Percentiles rank a stretch among this genome's conserved stretches.
Evolutionary conservation across 306 rosid genomes (phyloP).

Genomic region (Citrullus amarus): DNA sequence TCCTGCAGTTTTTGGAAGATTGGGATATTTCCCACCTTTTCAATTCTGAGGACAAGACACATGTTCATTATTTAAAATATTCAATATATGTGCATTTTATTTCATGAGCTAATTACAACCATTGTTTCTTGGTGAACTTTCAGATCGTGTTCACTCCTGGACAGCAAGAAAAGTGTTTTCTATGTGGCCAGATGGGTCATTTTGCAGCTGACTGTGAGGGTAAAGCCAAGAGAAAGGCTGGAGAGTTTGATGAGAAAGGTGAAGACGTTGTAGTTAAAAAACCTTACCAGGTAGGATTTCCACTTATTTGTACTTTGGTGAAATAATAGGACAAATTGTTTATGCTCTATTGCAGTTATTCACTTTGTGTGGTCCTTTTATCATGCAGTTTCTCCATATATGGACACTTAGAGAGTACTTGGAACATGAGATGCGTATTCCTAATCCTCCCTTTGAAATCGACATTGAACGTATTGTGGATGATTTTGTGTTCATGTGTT

Average conservation of each 20-base stretch:
- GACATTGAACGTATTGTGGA: conserved; percentile 82
- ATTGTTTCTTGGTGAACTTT: conserved; percentile 11
- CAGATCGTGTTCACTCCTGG: conserved; percentile 91
- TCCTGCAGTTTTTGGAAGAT: not conserved
- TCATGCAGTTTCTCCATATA: conserved; percentile 72
- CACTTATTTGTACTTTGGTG: not conserved
- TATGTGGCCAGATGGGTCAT: conserved; percentile 96
- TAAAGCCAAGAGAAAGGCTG: conserved; percentile 70
- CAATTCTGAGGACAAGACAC: not conserved
- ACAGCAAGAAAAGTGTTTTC: conserved; percentile 85
- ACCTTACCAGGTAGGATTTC: conserved; percentile 67
- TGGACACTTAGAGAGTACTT: conserved; percentile 95
- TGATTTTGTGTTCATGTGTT: conserved; percentile 92
- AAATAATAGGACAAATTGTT: not conserved
- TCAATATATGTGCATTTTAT: not conserved
- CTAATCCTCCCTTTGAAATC: conserved; percentile 54
- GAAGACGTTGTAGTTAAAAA: conserved; percentile 44
- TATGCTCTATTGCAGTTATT: not conserved
- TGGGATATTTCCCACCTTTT: not conserved
- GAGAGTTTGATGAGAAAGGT: conserved; percentile 85
- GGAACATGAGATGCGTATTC: conserved; percentile 71
- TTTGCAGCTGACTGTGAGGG: conserved; percentile 82
- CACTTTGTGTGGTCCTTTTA: not conserved
- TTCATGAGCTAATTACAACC: not conserved
- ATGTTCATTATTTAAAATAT: not conserved